These are phyloP conservation scores for Monosporascus sp. DNA, from an alignment of 2,329 filamentous ascomycete species.

Conservation along the genomic window DNA sequence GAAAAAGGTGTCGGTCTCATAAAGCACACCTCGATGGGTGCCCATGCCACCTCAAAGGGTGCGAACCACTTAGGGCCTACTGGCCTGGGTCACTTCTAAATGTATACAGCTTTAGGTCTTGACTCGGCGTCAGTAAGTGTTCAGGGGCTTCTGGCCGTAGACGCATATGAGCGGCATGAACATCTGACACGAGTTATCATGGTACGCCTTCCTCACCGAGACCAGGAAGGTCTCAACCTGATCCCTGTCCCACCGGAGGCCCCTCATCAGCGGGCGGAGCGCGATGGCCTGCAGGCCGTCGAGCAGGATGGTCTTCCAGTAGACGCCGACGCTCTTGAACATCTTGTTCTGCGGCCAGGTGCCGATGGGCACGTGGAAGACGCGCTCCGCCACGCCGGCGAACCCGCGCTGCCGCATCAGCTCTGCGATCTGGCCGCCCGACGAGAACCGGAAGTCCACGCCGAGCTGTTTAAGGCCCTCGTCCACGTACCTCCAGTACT, in stretches of 20 bases:
- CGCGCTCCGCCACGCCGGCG: conserved; percentile 42
- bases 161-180: conserved; percentile 53
- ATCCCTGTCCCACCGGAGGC: conserved; percentile 41
- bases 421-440: conserved; percentile 34
- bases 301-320: conserved; percentile 44
- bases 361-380: conserved; percentile 49
- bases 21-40: too few species aligned
- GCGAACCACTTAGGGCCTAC: too few species aligned
- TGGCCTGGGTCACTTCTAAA: too few species aligned
- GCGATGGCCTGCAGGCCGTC: conserved; percentile 47
- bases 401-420: conserved; percentile 47
- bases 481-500: conserved; percentile 42
- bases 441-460: conserved; percentile 40
- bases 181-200: conserved; percentile 37
- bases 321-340: conserved; percentile 45
- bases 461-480: conserved; percentile 38
- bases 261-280: conserved; percentile 45
- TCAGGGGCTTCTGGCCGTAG: conserved; percentile 45
- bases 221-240: conserved; percentile 44
- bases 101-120: too few species aligned
- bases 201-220: conserved; percentile 42
- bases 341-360: conserved; percentile 47
- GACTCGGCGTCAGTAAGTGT: background rate
- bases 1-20: too few species aligned
- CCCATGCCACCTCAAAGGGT: too few species aligned